Percentiles rank a stretch among this genome's conserved stretches.
phyloP scores from a whole-genome alignment of 1,284 basidiomycete genomes.

The Trichosporon asahii region DNA sequence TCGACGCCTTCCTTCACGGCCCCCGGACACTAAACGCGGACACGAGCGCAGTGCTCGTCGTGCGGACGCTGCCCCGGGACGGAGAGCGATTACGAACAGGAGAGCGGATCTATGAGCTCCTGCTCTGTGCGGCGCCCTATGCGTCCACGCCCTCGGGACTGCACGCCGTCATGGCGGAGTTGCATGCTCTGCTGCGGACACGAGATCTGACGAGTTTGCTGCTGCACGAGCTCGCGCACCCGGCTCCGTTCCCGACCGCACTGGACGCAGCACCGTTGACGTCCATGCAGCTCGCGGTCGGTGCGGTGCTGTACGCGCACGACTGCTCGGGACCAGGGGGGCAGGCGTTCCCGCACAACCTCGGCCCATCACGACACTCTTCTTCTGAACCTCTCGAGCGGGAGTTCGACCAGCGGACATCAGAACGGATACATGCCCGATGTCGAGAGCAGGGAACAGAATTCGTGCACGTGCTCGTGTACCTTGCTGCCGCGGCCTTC shows the following conservation, averaged over 20 bases:
- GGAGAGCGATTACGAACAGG: background rate
- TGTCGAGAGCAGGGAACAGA: background rate
- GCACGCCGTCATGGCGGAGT: background rate
- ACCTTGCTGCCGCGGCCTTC: background rate
- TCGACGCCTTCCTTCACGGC: background rate
- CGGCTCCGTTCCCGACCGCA: background rate
- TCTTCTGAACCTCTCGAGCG: background rate
- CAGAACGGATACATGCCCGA: background rate
- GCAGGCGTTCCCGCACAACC: background rate
- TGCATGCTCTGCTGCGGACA: background rate
- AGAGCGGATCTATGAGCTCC: background rate
- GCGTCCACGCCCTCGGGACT: background rate
- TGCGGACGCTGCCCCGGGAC: background rate
- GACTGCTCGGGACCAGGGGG: background rate
- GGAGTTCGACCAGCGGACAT: background rate
- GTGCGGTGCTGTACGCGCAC: background rate
- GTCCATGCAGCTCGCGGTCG: background rate
- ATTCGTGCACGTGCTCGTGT: conserved; percentile 4
- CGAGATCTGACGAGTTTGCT: background rate
- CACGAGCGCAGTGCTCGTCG: background rate
- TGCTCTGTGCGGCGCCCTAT: background rate
- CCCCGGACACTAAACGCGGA: background rate
- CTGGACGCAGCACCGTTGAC: background rate
- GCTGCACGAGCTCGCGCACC: background rate
- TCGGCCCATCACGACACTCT: background rate